Conservation (phyloP, 2,329 filamentous ascomycete species). For the Thielaviopsis punctulata region DNA sequence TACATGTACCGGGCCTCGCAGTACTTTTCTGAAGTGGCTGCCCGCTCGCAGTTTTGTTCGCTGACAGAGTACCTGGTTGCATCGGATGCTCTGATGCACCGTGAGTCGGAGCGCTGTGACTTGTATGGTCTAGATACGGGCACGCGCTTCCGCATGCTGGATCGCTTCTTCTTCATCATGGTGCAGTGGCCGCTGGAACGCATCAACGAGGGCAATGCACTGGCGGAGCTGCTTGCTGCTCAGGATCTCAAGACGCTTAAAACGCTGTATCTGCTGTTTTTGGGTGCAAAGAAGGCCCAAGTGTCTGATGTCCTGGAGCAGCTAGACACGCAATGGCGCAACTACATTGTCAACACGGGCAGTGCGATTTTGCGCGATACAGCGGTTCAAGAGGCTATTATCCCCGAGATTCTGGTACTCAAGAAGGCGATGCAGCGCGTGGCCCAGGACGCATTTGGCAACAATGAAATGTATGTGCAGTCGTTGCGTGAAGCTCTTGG, state of each 20-base stretch:
- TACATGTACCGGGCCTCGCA: conserved; percentile 50
- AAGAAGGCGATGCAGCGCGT: conserved; percentile 64
- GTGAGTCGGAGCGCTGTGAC: conserved; percentile 62
- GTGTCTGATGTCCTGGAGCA: conserved; percentile 52
- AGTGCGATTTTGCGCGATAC: conserved; percentile 65
- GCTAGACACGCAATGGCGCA: conserved; percentile 56
- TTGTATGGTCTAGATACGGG: conserved; percentile 65
- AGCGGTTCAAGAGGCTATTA: conserved; percentile 67
- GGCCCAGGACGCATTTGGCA: conserved; percentile 58
- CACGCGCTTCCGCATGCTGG: conserved; percentile 61
- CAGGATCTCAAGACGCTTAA: conserved; percentile 54
- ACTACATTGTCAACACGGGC: conserved; percentile 63
- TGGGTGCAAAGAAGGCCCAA: conserved; percentile 16
- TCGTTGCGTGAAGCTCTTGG: conserved; percentile 73
- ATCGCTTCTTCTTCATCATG: conserved; percentile 54
- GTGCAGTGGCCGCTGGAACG: conserved; percentile 50
- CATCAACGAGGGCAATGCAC: conserved; percentile 46
- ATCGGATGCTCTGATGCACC: conserved; percentile 49
- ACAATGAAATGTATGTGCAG: conserved; percentile 60
- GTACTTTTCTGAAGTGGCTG: conserved; percentile 55
- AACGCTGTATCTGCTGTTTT: conserved; percentile 61
- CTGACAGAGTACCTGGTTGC: conserved; percentile 61
- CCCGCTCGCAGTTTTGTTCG: conserved; percentile 41
- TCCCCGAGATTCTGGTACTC: conserved; percentile 62
- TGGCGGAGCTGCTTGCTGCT: conserved; percentile 56